Conservation (phyloP, 2,329 filamentous ascomycete genomes). For the Fusarium dimerum region DNA sequence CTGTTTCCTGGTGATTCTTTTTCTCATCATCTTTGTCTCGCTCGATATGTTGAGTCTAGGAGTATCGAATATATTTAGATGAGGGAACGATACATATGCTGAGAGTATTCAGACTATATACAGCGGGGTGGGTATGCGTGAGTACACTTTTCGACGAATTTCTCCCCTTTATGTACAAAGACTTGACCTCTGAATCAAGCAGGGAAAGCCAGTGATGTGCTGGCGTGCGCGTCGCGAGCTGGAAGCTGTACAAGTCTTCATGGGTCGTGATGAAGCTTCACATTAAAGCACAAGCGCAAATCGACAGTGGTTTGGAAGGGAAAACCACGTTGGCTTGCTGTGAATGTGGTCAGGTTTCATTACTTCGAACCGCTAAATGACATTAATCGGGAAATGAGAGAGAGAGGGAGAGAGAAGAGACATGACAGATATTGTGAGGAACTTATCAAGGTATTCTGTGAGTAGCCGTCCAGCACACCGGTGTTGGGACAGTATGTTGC, state of each 20-base stretch:
- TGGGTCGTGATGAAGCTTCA: too few species aligned
- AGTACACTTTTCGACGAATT: too few species aligned
- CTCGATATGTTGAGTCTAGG: background rate
- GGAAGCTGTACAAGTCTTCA: too few species aligned
- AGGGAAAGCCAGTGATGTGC: too few species aligned
- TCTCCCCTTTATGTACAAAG: too few species aligned
- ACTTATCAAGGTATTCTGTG: conserved; percentile 22
- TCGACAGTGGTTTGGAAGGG: conserved; percentile 6
- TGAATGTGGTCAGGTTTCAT: too few species aligned
- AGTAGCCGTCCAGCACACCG: conserved; percentile 11
- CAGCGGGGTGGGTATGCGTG: too few species aligned
- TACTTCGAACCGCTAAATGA: too few species aligned
- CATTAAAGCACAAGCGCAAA: background rate
- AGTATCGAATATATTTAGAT: background rate
- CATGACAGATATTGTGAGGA: background rate
- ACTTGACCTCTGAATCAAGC: too few species aligned
- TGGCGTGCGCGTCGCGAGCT: too few species aligned
- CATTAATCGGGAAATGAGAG: background rate
- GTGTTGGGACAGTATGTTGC: conserved; percentile 7
- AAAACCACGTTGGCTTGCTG: too few species aligned
- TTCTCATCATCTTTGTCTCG: conserved; percentile 13
- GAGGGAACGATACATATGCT: background rate
- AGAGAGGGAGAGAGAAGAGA: background rate
- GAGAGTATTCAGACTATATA: too few species aligned
- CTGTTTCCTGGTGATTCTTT: conserved; percentile 39